Evolutionary conservation across 2,329 filamentous ascomycete species (phyloP).

Genomic region (Cladosporium halotolerans): DNA sequence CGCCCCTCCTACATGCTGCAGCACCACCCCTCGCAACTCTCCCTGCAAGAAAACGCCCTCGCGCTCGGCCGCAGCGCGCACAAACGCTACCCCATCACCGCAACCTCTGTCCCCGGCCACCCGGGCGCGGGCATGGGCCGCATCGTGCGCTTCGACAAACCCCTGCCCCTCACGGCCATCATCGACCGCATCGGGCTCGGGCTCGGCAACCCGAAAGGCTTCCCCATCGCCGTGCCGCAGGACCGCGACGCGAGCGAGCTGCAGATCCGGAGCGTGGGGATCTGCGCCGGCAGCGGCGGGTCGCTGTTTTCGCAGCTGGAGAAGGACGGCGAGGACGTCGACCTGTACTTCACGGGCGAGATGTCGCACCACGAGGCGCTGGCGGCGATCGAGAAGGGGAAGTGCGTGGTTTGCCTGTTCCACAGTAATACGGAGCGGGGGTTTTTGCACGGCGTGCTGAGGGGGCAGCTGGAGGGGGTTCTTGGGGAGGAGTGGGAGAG

Average conservation of each 20-base stretch:
- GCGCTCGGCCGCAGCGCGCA: constrained; percentile 41
- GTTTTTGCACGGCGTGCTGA: constrained; percentile 68
- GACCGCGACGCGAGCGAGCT: constrained; percentile 48
- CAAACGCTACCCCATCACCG: constrained; percentile 48
- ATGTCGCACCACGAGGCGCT: constrained; percentile 90
- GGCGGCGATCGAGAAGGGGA: constrained; percentile 74
- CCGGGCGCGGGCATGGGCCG: constrained; percentile 56
- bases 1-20: constrained; percentile 40
- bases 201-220: constrained; percentile 61
- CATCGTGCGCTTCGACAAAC: constrained; percentile 48
- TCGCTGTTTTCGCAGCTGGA: constrained; percentile 61
- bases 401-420: constrained; percentile 76
- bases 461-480: constrained; percentile 54
- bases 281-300: constrained; percentile 85
- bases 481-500: constrained; percentile 52
- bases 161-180: constrained; percentile 50
- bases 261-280: constrained; percentile 63
- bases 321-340: constrained; percentile 48
- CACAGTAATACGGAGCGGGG: constrained; percentile 90
- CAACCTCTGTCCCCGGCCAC: constrained; percentile 37
- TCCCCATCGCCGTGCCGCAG: constrained; percentile 59
- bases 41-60: constrained; percentile 28
- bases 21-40: constrained; percentile 44
- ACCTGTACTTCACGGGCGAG: constrained; percentile 85
- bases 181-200: constrained; percentile 56